phyloP scores from a whole-genome alignment of 2,329 filamentous ascomycete species.

The Simplicillium sp. region DNA sequence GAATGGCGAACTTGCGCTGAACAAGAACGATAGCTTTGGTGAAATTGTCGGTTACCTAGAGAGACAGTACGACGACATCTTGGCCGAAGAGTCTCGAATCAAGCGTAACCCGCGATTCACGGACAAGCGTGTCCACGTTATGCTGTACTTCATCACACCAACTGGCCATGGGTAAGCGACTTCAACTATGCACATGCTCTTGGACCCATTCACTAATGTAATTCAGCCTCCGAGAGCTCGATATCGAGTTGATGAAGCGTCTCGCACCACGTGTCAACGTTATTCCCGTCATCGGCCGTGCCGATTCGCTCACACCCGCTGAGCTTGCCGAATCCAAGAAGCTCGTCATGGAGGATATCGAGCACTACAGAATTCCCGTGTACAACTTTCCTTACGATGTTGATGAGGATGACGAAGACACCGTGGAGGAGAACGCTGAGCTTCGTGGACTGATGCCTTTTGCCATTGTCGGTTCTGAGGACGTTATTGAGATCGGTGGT shows the following conservation, averaged over 20 bases:
- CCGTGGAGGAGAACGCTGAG: slow-evolving; percentile 97
- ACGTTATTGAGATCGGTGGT: slow-evolving; percentile 86
- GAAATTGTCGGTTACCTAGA: slow-evolving; percentile 98
- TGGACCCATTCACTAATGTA: background rate
- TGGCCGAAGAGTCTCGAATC: slow-evolving; percentile 98
- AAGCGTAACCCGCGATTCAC: slow-evolving; percentile 99
- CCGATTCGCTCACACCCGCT: slow-evolving; percentile 90
- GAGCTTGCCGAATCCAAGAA: slow-evolving; percentile 99
- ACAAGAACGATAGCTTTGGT: slow-evolving; percentile 57
- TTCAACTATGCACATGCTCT: background rate
- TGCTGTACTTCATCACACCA: slow-evolving; percentile 98
- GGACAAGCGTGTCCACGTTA: slow-evolving; percentile 95
- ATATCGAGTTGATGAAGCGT: slow-evolving; percentile 99
- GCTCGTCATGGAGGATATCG: slow-evolving; percentile 99
- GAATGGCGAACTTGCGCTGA: background rate
- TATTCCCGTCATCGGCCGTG: slow-evolving; percentile 97
- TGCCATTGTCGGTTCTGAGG: slow-evolving; percentile 95
- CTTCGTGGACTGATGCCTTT: slow-evolving; percentile 97
- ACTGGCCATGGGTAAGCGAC: slow-evolving; percentile 76
- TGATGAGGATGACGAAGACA: slow-evolving; percentile 98
- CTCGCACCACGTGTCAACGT: slow-evolving; percentile 97
- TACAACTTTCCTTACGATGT: slow-evolving; percentile 99
- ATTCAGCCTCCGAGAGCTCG: slow-evolving; percentile 83
- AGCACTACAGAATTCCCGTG: slow-evolving; percentile 98
- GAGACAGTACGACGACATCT: slow-evolving; percentile 98